A percentile compares a stretch with the other conserved stretches of the same genome.
Conservation (phyloP, 2,329 filamentous ascomycete species). For the Fusarium hostae region DNA sequence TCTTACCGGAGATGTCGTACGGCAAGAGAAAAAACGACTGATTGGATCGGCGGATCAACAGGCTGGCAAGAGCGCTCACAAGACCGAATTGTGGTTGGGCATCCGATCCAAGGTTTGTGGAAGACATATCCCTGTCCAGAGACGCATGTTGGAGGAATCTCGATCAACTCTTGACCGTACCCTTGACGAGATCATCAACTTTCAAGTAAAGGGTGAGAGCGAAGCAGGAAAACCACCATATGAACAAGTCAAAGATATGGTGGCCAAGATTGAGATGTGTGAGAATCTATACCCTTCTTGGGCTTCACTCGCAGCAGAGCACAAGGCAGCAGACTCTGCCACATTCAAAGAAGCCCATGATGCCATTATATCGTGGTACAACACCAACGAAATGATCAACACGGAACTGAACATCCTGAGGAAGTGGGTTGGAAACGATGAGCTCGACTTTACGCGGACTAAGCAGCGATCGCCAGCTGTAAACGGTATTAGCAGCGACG, state of each 20-base stretch:
- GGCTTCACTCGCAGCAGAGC: slow-evolving; percentile 76
- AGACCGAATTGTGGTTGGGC: slow-evolving; percentile 87
- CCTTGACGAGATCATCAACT: slow-evolving; percentile 90
- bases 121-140: slow-evolving; percentile 83
- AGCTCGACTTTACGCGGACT: slow-evolving; percentile 87
- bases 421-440: slow-evolving; percentile 96
- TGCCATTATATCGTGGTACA: slow-evolving; percentile 94
- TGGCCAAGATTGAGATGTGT: slow-evolving; percentile 89
- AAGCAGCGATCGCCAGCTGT: slow-evolving; percentile 72
- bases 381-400: slow-evolving; percentile 95
- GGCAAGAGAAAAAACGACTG: slow-evolving; percentile 95
- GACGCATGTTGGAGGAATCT: slow-evolving; percentile 87
- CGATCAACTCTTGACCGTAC: slow-evolving; percentile 77
- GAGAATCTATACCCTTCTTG: slow-evolving; percentile 87
- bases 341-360: slow-evolving; percentile 86
- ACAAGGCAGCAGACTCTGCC: slow-evolving; percentile 80
- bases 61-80: slow-evolving; percentile 72
- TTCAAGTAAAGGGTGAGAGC: slow-evolving; percentile 92
- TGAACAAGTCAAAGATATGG: slow-evolving; percentile 89
- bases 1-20: slow-evolving; percentile 94
- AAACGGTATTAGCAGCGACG: slow-evolving; percentile 81
- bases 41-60: slow-evolving; percentile 78
- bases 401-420: slow-evolving; percentile 91
- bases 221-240: slow-evolving; percentile 89
- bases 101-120: slow-evolving; percentile 86